phyloP scores from a whole-genome alignment of 306 rosid genomes.

The Vicia villosa region DNA sequence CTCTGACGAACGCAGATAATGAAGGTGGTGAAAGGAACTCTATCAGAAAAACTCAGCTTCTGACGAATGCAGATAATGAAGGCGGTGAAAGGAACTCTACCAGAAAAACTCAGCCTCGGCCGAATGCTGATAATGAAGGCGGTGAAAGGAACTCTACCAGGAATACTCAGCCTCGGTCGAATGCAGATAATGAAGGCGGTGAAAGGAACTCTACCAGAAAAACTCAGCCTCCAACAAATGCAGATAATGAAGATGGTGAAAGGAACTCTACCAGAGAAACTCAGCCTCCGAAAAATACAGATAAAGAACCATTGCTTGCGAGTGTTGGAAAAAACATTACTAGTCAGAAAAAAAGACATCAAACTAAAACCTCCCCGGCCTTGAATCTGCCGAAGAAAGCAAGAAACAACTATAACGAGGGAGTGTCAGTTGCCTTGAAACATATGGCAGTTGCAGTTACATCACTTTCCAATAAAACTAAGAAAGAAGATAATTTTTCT shows the following conservation, averaged over 20 bases:
- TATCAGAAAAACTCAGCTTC: neutral
- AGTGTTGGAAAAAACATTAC: constrained; percentile 32
- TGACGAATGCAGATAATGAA: constrained; percentile 8
- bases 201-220: neutral
- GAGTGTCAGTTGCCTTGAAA: constrained; percentile 35
- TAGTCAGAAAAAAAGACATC: constrained; percentile 39
- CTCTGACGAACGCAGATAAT: constrained; percentile 6
- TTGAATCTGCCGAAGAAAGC: constrained; percentile 40
- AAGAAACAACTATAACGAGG: constrained; percentile 32
- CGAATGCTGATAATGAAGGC: neutral
- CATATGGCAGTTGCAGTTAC: constrained; percentile 46
- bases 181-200: constrained; percentile 8
- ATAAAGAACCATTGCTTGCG: constrained; percentile 1
- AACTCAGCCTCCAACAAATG: neutral
- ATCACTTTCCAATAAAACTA: constrained; percentile 47
- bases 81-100: neutral
- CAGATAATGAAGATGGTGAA: no score
- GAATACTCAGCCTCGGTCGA: constrained; percentile 10
- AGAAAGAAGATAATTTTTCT: constrained; percentile 50
- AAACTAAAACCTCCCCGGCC: constrained; percentile 27
- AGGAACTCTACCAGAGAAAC: no score
- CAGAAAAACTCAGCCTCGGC: neutral
- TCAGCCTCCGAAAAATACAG: constrained; percentile 10
- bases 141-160: constrained; percentile 27
- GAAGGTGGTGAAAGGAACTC: neutral